Base-by-base conservation (phyloP, 371 early-diverging fungal genomes). In the Scutellospora calospora region DNA sequence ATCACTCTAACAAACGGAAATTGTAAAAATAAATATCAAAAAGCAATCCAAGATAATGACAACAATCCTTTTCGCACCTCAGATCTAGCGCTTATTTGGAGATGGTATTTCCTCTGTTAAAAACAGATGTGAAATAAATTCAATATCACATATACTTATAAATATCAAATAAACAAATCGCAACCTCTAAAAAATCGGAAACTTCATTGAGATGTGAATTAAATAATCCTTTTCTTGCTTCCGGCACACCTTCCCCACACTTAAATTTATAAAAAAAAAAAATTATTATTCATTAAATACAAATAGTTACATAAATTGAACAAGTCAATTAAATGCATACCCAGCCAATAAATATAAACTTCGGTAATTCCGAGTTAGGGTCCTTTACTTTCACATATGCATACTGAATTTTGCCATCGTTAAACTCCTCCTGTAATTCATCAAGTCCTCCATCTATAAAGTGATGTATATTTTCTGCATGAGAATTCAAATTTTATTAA, bases 171-270 rank as follows among this genome's bases (percentile, higher is more conserved):
- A 33, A 59, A 75, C 22, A 77, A 84, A 73, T 63, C 57, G 74
- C 63, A 83, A 93, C 95, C 88, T 91, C 94, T 84, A 95, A 93
- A 86, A 91, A 94, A 38, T 85, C 85, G 31, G 90, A 88, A 9
- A 96, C 95, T 81, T 97, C 96, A 59, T 90, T 90, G 49, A 97
- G 84, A 79, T 97, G 97, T 33, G 93, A 88, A 82, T 92, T 92
- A 81, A 95, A 95, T 80, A 96, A 89, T 35, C 95, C 98, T 87
- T 98, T 98, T 83, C 94, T 92, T 45, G 90, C 84, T 73, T 96
- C 97, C 8, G 97, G 97, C 9, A 97, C 98, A 76, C 98, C 98
- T 65, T 94, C 95, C 5, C 98, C 98, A 83, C 97, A 97, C 94
- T 95, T 82, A 45, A 9, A 77, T 22, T 6, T 51, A 25, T 14